Evolutionary conservation across 2,329 filamentous ascomycete genomes (phyloP).

Genomic region (Diaporthe vexans): DNA sequence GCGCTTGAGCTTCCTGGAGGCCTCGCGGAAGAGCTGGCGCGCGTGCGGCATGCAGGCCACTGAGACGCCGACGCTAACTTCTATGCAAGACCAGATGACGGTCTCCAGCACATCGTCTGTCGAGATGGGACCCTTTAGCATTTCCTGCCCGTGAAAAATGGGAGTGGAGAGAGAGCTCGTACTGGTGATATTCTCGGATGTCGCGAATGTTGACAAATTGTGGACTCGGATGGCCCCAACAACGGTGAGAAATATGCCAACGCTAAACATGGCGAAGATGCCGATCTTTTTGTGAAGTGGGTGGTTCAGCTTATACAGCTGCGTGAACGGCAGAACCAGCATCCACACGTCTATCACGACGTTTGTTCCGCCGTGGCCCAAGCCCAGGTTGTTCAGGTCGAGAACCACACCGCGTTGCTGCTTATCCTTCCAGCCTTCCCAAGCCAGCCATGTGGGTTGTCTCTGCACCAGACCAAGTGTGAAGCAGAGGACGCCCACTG

Average conservation of each 20-base stretch:
- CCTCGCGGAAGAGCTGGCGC: constrained; percentile 18
- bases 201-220: not conserved
- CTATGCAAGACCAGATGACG: constrained; percentile 11
- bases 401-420: not conserved
- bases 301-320: constrained; percentile 13
- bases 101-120: not conserved
- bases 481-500: not conserved
- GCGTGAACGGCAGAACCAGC: constrained; percentile 18
- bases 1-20: not conserved
- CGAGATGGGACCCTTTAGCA: not conserved
- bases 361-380: constrained; percentile 2
- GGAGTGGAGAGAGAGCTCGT: not conserved
- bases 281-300: constrained; percentile 18
- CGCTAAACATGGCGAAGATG: constrained; percentile 7
- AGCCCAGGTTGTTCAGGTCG: not conserved
- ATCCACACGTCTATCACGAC: constrained; percentile 10
- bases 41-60: constrained; percentile 27
- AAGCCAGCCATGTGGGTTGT: constrained; percentile 11
- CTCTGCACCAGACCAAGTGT: not conserved
- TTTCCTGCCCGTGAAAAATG: not conserved
- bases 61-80: not conserved
- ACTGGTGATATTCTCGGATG: not conserved
- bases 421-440: constrained; percentile 29
- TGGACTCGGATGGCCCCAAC: constrained; percentile 8
- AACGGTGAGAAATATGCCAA: constrained; percentile 5